Evolutionary conservation across 805 yeast genomes (phyloP).

Genomic region (Alloascoidea hylecoeti): DNA sequence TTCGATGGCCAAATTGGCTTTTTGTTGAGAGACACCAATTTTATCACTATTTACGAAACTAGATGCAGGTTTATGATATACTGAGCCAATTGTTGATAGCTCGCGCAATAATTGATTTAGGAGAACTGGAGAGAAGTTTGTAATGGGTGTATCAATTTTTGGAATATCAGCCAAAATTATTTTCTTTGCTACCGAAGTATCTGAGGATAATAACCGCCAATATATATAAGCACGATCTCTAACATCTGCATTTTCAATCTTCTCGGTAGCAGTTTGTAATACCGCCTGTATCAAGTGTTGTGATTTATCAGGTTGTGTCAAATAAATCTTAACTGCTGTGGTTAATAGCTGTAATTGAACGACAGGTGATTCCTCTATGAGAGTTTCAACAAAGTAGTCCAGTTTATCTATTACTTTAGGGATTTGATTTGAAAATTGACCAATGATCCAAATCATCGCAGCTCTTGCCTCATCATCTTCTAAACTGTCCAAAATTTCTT

Average conservation of each 20-base stretch:
- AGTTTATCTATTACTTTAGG: conserved; percentile 25
- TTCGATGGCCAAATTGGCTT: conserved; percentile 36
- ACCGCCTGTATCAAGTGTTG: conserved; percentile 68
- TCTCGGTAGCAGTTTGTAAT: conserved; percentile 61
- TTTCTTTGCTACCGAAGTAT: conserved; percentile 55
- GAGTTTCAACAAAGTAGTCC: conserved; percentile 26
- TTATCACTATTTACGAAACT: conserved; percentile 36
- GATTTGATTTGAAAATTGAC: conserved; percentile 52
- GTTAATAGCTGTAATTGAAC: conserved; percentile 71
- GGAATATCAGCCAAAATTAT: conserved; percentile 55
- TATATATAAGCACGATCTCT: conserved; percentile 80
- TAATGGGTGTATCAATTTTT: conserved; percentile 56
- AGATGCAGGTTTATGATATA: conserved; percentile 72
- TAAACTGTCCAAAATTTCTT: conserved; percentile 32
- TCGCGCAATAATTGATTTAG: conserved; percentile 61
- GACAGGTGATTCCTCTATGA: conserved; percentile 55
- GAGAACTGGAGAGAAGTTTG: conserved; percentile 52
- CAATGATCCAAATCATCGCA: conserved; percentile 75
- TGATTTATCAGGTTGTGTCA: conserved; percentile 39
- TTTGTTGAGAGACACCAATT: conserved; percentile 21
- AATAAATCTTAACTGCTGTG: conserved; percentile 63
- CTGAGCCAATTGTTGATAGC: conserved; percentile 75
- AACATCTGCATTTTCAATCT: conserved; percentile 70
- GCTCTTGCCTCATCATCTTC: conserved; percentile 73
- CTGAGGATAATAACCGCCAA: conserved; percentile 77